These are phyloP conservation scores for Xanthoconium purpureum DNA, from an alignment of 768 basidiomycete genomes.

Conservation along the genomic window DNA sequence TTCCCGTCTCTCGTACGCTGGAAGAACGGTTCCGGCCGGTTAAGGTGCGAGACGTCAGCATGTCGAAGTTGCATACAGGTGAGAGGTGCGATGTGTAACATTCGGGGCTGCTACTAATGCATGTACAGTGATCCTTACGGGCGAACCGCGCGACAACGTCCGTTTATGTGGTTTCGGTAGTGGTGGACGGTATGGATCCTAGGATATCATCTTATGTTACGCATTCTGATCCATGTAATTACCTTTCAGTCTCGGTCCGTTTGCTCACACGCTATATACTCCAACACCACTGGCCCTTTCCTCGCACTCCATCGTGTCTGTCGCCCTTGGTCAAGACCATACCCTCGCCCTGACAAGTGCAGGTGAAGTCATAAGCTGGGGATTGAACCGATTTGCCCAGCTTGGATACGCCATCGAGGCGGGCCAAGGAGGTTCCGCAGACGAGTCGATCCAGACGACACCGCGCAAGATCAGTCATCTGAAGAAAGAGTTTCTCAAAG, in stretches of 20 bases:
- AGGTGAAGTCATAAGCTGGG: constrained; percentile 90
- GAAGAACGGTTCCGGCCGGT: constrained; percentile 59
- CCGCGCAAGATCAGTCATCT: constrained; percentile 78
- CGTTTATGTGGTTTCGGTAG: constrained; percentile 88
- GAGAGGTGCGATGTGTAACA: constrained; percentile 6
- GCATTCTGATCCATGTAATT: background rate
- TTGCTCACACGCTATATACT: constrained; percentile 75
- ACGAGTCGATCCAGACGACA: constrained; percentile 72
- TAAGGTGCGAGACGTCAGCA: constrained; percentile 61
- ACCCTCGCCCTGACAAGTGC: constrained; percentile 77
- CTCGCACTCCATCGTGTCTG: constrained; percentile 52
- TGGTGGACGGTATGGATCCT: constrained; percentile 65
- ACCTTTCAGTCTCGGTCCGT: constrained; percentile 59
- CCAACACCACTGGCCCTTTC: constrained; percentile 61
- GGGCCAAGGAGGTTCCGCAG: constrained; percentile 41
- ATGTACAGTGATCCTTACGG: constrained; percentile 56
- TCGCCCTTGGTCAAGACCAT: constrained; percentile 93
- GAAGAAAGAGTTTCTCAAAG: constrained; percentile 73
- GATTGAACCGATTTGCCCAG: constrained; percentile 83
- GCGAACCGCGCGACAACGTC: constrained; percentile 69
- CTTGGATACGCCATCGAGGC: constrained; percentile 81
- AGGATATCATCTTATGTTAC: background rate
- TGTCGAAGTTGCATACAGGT: constrained; percentile 92
- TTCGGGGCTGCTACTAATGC: background rate
- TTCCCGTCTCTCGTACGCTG: constrained; percentile 23